These are phyloP conservation scores for Dioscorea zingiberensis DNA, from an alignment of 106 monocot genomes.

Conservation along the genomic window DNA sequence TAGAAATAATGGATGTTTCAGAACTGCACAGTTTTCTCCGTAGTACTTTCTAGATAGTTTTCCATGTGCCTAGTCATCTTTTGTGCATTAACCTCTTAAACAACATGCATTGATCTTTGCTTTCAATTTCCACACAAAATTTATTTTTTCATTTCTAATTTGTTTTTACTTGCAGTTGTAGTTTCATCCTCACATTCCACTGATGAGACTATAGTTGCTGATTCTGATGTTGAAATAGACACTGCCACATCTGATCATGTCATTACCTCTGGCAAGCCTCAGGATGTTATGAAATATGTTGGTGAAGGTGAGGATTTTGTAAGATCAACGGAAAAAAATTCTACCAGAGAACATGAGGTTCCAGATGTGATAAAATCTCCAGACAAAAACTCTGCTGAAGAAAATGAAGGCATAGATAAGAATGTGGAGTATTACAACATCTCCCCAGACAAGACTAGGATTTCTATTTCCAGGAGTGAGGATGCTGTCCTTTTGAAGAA, in stretches of 20 bases:
- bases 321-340: conserved; percentile 5
- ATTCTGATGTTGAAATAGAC: conserved; percentile 86
- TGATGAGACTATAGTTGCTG: conserved; percentile 91
- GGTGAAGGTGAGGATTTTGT: conserved; percentile 6
- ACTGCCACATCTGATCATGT: conserved; percentile 44
- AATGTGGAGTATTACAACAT: neutral
- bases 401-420: conserved; percentile 1
- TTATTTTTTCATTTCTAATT: too few relatives aligned
- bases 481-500: conserved; percentile 24
- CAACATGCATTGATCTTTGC: too few relatives aligned
- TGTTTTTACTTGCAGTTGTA: conserved; percentile 36
- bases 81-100: too few relatives aligned
- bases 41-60: too few relatives aligned
- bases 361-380: too few relatives aligned
- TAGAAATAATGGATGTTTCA: too few relatives aligned
- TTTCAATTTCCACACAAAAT: too few relatives aligned
- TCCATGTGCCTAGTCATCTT: too few relatives aligned
- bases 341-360: conserved; percentile 9
- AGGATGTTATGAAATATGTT: conserved; percentile 19
- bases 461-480: conserved; percentile 5
- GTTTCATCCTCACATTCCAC: conserved; percentile 86
- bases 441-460: neutral
- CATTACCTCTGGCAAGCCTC: conserved; percentile 10
- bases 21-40: too few relatives aligned
- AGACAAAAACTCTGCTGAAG: conserved; percentile 12